A percentile compares a stretch with the other conserved stretches of the same genome.
Conservation (phyloP, 1,139 yeast species). For the Debaryomyces robertsiae region DNA sequence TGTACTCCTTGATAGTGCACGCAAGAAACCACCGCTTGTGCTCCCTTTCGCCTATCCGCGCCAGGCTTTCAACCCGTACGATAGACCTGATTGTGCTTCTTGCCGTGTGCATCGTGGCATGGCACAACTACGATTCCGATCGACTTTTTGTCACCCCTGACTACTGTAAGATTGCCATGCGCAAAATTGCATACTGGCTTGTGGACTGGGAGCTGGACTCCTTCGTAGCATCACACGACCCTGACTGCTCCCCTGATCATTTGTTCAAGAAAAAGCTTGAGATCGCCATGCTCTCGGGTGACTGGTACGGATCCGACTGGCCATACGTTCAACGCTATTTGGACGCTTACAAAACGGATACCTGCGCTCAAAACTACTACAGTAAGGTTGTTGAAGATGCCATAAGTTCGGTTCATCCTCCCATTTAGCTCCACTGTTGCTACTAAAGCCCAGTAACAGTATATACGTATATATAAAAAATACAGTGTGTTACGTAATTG, state of each 20-base stretch:
- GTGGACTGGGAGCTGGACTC: constrained; percentile 45
- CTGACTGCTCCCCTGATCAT: constrained; percentile 2
- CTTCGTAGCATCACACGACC: constrained; percentile 16
- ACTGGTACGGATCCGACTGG: constrained; percentile 52
- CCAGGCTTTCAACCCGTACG: constrained; percentile 38
- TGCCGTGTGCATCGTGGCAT: constrained; percentile 32
- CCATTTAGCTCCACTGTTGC: constrained; percentile 25
- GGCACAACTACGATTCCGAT: constrained; percentile 21
- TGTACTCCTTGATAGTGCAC: constrained; percentile 42
- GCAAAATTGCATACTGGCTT: constrained; percentile 50
- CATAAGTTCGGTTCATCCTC: constrained; percentile 40
- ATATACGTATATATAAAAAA: no score
- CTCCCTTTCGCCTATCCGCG: constrained; percentile 40
- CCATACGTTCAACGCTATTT: constrained; percentile 36
- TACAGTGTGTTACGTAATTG: no score
- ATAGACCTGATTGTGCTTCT: constrained; percentile 32
- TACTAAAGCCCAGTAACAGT: no score
- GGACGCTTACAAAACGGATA: constrained; percentile 20
- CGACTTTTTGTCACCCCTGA: constrained; percentile 42
- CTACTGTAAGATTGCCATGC: constrained; percentile 40
- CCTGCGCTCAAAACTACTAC: constrained; percentile 37
- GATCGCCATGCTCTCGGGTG: constrained; percentile 44
- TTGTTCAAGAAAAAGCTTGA: constrained; percentile 26
- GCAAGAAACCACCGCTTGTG: constrained; percentile 44
- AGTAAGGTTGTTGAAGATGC: constrained; percentile 45